Conservation (phyloP, 225 moss, liverwort and hornwort species). For the Takakia lepidozioides region DNA sequence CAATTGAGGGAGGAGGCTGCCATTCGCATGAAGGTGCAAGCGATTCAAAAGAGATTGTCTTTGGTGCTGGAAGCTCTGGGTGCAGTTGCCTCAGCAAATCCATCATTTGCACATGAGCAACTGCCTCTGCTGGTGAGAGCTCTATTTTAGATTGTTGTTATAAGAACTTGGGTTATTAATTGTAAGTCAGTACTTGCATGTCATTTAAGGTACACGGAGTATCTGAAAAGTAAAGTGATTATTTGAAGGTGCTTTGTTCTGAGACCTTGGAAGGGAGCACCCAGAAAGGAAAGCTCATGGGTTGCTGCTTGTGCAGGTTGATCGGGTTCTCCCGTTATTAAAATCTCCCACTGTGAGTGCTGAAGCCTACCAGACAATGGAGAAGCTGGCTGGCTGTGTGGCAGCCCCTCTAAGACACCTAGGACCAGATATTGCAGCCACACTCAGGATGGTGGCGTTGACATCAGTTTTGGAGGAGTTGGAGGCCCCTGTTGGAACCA, state of each 20-base stretch:
- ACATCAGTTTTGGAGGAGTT: slow-evolving; percentile 52
- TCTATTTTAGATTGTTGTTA: not conserved
- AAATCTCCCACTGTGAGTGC: slow-evolving; percentile 68
- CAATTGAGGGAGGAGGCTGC: slow-evolving; percentile 76
- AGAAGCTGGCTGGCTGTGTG: slow-evolving; percentile 75
- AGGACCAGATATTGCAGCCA: slow-evolving; percentile 90
- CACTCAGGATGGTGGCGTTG: slow-evolving; percentile 64
- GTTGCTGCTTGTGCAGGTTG: too few relatives aligned
- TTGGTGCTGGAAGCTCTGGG: slow-evolving; percentile 71
- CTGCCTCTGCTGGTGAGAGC: slow-evolving; percentile 67
- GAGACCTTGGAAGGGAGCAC: too few relatives aligned
- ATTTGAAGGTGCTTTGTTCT: too few relatives aligned
- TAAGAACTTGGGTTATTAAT: too few relatives aligned
- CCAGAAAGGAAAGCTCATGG: too few relatives aligned
- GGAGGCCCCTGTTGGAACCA: slow-evolving; percentile 25
- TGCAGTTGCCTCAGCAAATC: slow-evolving; percentile 72
- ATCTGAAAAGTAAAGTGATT: too few relatives aligned
- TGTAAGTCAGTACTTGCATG: too few relatives aligned
- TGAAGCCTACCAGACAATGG: slow-evolving; percentile 73
- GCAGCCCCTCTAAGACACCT: slow-evolving; percentile 60
- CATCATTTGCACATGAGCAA: slow-evolving; percentile 78
- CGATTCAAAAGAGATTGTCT: slow-evolving; percentile 58
- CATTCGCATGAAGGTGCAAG: slow-evolving; percentile 54
- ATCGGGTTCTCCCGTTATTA: slow-evolving; percentile 79
- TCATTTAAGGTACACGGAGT: too few relatives aligned